Base-by-base conservation (phyloP, 768 basidiomycete species). In the Rhodosporidiobolus odoratus region DNA sequence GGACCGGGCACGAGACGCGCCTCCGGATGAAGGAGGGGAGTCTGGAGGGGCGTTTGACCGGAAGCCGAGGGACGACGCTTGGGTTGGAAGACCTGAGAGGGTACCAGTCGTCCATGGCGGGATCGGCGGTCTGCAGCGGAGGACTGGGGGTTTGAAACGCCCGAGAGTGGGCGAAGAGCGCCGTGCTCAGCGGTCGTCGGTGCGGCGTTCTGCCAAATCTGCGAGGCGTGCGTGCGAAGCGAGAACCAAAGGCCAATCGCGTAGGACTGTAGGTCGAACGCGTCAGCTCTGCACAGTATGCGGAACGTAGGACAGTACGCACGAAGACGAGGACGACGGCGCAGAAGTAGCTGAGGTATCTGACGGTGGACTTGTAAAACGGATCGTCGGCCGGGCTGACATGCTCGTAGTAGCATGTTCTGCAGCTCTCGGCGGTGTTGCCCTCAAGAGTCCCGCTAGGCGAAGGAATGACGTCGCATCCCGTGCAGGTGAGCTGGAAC, bases 241-340 rank as follows among this genome's bases (percentile, higher is more conserved):
- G 96, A 97, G 83, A 99, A 99, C 96, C 96, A 98, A 1, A 98
- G 83, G 43, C 96, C 96, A 68, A 98, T 86, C 56, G 97, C 85
- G 80, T 99, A 99, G 2, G 96, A 97, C 93, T 97, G 74, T 54
- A 30, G 23, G 41, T 27, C 53, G 25, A 43, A 52, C 17, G 54
- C 27, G 23, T 21, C n/a, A 25, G 43, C 60, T 69, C 37, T 65
- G 66, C 38, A n/a, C 7, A 2, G 35, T 3, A 16, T 19, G 23
- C 30, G 19, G 62, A 45, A 19, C 4, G 32, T 32, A 17, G 16
- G 34, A 63, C 27, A 35, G 25, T 19, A 85, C 92, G 80, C 77
- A 97, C 95, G 74, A 99, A 86, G 40, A 97, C 78, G 37, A 99
- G 84, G 66, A 98, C 84, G n/a, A 79, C 84, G 9, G 96, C 94